These are phyloP conservation scores for Petasospora rhodanensis DNA, from an alignment of 1,139 yeast genomes.

Conservation along the genomic window DNA sequence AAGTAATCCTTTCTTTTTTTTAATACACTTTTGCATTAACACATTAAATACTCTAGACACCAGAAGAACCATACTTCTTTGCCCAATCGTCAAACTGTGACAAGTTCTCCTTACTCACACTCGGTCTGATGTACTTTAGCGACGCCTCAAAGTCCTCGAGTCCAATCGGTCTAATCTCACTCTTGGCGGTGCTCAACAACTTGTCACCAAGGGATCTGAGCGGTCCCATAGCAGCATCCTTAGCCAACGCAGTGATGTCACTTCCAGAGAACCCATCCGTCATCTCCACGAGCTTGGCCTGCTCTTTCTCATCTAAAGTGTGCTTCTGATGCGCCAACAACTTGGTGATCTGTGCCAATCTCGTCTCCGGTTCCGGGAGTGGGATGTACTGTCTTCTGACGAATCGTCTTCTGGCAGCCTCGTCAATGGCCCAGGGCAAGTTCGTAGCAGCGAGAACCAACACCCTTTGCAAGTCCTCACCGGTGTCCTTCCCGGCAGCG, in stretches of 20 bases:
- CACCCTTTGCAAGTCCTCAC: slow-evolving; percentile 68
- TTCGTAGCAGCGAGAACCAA: slow-evolving; percentile 94
- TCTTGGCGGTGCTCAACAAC: slow-evolving; percentile 77
- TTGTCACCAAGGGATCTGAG: slow-evolving; percentile 86
- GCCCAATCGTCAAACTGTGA: slow-evolving; percentile 89
- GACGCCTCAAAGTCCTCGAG: slow-evolving; percentile 74
- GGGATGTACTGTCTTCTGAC: slow-evolving; percentile 94
- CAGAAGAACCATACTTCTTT: slow-evolving; percentile 71
- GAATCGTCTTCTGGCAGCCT: slow-evolving; percentile 94
- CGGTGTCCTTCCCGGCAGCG: slow-evolving; percentile 69
- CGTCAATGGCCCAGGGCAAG: slow-evolving; percentile 97
- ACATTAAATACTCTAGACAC: slow-evolving; percentile 1
- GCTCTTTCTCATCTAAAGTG: slow-evolving; percentile 60
- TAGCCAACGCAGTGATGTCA: slow-evolving; percentile 91
- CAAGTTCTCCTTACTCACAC: slow-evolving; percentile 84
- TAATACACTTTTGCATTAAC: no score
- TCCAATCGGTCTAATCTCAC: slow-evolving; percentile 76
- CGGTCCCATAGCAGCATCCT: slow-evolving; percentile 99
- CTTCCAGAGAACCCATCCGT: slow-evolving; percentile 90
- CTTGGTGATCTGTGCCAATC: slow-evolving; percentile 67
- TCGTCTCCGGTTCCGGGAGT: slow-evolving; percentile 81
- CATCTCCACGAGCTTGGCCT: slow-evolving; percentile 50
- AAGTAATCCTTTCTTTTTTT: no score
- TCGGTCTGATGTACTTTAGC: slow-evolving; percentile 81
- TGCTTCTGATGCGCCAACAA: slow-evolving; percentile 74